These are phyloP conservation scores for Starmerella floris DNA, from an alignment of 805 yeast genomes.

Conservation along the genomic window DNA sequence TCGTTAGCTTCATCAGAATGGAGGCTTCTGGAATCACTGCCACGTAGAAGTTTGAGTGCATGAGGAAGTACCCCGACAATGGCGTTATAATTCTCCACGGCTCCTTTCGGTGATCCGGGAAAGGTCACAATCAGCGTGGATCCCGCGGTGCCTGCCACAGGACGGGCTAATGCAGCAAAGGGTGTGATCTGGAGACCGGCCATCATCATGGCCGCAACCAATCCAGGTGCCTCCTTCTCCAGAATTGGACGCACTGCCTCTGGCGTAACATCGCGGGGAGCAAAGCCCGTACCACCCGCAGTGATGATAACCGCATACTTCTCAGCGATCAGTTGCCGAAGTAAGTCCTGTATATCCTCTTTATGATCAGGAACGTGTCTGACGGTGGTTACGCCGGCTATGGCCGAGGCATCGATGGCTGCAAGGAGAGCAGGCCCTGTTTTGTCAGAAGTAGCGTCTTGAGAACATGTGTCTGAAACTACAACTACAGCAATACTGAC, in stretches of 20 bases:
- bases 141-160: constrained; percentile 35
- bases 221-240: constrained; percentile 37
- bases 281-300: constrained; percentile 44
- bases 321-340: constrained; percentile 24
- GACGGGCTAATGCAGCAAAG: constrained; percentile 38
- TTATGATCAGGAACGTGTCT: constrained; percentile 31
- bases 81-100: constrained; percentile 34
- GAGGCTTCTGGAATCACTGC: constrained; percentile 31
- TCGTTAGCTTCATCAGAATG: constrained; percentile 23
- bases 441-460: constrained; percentile 27
- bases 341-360: constrained; percentile 25
- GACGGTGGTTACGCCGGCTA: constrained; percentile 10
- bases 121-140: constrained; percentile 33
- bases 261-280: constrained; percentile 36
- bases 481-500: constrained; percentile 28
- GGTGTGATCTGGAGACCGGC: constrained; percentile 35
- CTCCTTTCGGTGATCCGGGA: constrained; percentile 43
- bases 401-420: constrained; percentile 12
- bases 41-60: constrained; percentile 31
- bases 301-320: constrained; percentile 30
- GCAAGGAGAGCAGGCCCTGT: constrained; percentile 25
- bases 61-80: constrained; percentile 32
- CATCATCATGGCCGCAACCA: constrained; percentile 36
- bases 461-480: constrained; percentile 33
- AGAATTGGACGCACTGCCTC: constrained; percentile 36